Percentiles rank a stretch among this genome's conserved stretches.
Evolutionary conservation across 345 rosid genomes (phyloP).

Genomic region (Moricandia moricandioides): DNA sequence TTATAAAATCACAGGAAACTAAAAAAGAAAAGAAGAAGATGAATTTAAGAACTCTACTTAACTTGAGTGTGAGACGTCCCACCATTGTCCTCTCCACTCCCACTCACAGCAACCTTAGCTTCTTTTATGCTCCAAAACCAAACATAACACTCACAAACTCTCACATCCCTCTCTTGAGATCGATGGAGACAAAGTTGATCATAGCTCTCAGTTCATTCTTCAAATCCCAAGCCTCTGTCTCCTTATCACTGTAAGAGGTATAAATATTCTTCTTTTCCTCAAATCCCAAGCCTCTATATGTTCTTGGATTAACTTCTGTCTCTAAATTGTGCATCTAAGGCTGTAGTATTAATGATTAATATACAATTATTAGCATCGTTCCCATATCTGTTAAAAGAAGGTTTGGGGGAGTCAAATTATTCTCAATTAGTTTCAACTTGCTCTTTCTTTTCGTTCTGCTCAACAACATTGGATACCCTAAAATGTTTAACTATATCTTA

Average conservation of each 20-base stretch:
- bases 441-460: neutral
- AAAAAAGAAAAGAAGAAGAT: constrained; percentile 3
- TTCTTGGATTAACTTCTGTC: neutral
- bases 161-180: neutral
- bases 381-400: neutral
- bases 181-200: constrained; percentile 16
- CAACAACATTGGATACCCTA: constrained; percentile 28
- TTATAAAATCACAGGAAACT: neutral
- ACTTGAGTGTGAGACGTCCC: constrained; percentile 51
- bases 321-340: neutral
- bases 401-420: neutral
- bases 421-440: neutral
- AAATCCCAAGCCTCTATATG: neutral
- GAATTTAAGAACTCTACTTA: constrained; percentile 18
- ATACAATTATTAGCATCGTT: neutral
- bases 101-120: constrained; percentile 16
- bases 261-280: neutral
- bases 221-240: constrained; percentile 22
- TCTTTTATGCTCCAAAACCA: constrained; percentile 5
- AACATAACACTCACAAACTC: constrained; percentile 24
- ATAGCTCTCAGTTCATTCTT: constrained; percentile 12
- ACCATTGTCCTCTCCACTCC: constrained; percentile 50
- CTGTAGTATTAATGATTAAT: constrained; percentile 11
- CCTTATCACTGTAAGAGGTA: constrained; percentile 12
- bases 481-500: neutral